Base-by-base conservation (phyloP, 257 asterid species). In the Plantago ovata region DNA sequence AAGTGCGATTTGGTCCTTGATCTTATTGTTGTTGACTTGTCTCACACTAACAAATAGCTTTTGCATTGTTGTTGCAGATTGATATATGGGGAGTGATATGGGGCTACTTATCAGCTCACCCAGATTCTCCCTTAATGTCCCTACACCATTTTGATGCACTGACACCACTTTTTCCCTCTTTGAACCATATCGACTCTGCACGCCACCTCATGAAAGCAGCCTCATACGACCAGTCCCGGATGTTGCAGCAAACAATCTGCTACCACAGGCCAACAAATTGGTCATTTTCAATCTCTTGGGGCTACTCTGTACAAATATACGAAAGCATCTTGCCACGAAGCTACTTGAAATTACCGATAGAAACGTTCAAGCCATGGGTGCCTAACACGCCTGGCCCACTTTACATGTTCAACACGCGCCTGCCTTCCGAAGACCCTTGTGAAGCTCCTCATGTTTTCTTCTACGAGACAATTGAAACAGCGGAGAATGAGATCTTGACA, bases 211-310 rank as follows among this genome's bases (percentile, higher is more conserved):
- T 77, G 79, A 68, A 15, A 13, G 80, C 78, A 32, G 78, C 79
- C 7, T 49, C 50, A 0, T 58, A 39, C 8, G 87, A 77, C 54
- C 82, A 77, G 2, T 75, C 87, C 8, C 78, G 87, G 6, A 28
- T 81, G 72, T 38, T 81, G 40, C 84, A 81, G 52, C 84, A 81
- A 38, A 75, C 84, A 13, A 68, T 85, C 1, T 82, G 91, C 66
- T 42, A 82, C 21, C 67, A 78, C 28, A 60, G 71, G 15, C 48
- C 50, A 9, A 72, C 6, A 5, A 72, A 61, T 9, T 82, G 94
- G 94, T 56, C 94, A 0, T 67, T 85, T 22, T 85, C 94, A 16
- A 61, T 75, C 10, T 49, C 94, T 0, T 85, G 80, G 83, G 83
- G 83, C 10, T 77, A 77, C 33, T 77, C 83, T 4, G 63, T 64